Evolutionary conservation across 352 stramenopile genomes (phyloP).

Genomic region (Pythium sp.): DNA sequence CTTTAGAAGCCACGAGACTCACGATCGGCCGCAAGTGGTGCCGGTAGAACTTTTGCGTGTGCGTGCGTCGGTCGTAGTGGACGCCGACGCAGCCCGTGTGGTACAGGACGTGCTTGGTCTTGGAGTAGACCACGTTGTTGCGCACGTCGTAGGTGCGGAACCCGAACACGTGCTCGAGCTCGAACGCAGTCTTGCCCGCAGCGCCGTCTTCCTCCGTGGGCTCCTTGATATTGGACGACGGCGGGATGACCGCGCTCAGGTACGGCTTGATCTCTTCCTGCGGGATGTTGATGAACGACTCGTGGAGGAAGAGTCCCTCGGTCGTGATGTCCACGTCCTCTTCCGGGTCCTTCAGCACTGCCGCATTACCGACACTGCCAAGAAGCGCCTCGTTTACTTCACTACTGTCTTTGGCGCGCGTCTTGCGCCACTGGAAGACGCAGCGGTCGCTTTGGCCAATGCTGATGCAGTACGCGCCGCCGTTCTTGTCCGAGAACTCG

Average conservation of each 20-base stretch:
- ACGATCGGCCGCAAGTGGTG: constrained; percentile 58
- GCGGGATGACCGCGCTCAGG: constrained; percentile 58
- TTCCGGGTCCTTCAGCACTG: constrained; percentile 47
- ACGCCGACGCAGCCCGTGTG: constrained; percentile 58
- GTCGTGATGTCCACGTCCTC: constrained; percentile 48
- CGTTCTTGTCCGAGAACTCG: constrained; percentile 33
- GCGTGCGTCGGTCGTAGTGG: constrained; percentile 72
- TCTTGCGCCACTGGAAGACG: constrained; percentile 68
- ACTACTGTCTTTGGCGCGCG: constrained; percentile 18
- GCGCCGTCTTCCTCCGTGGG: constrained; percentile 37
- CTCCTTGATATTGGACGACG: constrained; percentile 32
- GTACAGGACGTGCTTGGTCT: constrained; percentile 65
- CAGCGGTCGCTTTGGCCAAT: constrained; percentile 57
- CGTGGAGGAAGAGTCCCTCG: constrained; percentile 54
- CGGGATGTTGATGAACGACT: constrained; percentile 55
- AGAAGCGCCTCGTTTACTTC: neutral
- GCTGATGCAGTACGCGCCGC: constrained; percentile 49
- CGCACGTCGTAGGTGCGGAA: constrained; percentile 54
- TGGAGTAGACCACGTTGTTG: constrained; percentile 58
- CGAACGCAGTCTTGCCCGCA: constrained; percentile 32
- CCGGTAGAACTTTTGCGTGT: constrained; percentile 64
- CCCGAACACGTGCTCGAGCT: constrained; percentile 71
- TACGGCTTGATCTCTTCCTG: constrained; percentile 61
- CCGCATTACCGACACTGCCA: constrained; percentile 15
- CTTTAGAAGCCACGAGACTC: constrained; percentile 39